Evolutionary conservation across 306 rosid species (phyloP).

Genomic region (Dryas drummondii): DNA sequence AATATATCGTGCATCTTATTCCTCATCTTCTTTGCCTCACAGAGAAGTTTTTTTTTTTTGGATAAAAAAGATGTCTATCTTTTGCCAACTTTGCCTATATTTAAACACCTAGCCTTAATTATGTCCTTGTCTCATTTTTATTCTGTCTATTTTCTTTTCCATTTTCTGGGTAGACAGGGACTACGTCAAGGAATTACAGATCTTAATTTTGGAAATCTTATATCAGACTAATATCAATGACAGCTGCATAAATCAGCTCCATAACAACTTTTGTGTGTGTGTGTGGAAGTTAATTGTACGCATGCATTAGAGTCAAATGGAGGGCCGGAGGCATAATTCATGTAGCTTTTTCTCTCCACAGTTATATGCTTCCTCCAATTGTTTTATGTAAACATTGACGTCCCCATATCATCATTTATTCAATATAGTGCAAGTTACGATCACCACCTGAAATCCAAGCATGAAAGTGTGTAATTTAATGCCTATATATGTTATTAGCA

Average conservation of each 20-base stretch:
- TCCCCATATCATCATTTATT: not conserved
- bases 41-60: slow-evolving; percentile 20
- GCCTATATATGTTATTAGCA: too few relatives aligned
- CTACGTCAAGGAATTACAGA: slow-evolving; percentile 41
- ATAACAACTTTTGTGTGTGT: slow-evolving; percentile 5
- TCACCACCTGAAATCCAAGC: too few relatives aligned
- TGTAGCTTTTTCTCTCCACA: not conserved
- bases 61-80: not conserved
- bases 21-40: slow-evolving; percentile 4
- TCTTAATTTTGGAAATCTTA: slow-evolving; percentile 34
- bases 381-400: not conserved
- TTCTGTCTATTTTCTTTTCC: slow-evolving; percentile 45
- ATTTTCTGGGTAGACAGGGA: slow-evolving; percentile 42
- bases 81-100: slow-evolving; percentile 32
- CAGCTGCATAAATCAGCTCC: slow-evolving; percentile 17
- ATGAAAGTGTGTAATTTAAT: too few relatives aligned
- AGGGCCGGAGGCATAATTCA: not conserved
- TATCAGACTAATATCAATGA: slow-evolving; percentile 36
- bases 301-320: not conserved
- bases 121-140: slow-evolving; percentile 22
- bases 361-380: not conserved
- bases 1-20: not conserved
- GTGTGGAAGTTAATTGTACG: not conserved
- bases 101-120: slow-evolving; percentile 20
- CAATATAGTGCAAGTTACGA: too few relatives aligned